Evolutionary conservation across 23 red algal species (phyloP).

Genomic region (Gracilaria vermiculophylla): DNA sequence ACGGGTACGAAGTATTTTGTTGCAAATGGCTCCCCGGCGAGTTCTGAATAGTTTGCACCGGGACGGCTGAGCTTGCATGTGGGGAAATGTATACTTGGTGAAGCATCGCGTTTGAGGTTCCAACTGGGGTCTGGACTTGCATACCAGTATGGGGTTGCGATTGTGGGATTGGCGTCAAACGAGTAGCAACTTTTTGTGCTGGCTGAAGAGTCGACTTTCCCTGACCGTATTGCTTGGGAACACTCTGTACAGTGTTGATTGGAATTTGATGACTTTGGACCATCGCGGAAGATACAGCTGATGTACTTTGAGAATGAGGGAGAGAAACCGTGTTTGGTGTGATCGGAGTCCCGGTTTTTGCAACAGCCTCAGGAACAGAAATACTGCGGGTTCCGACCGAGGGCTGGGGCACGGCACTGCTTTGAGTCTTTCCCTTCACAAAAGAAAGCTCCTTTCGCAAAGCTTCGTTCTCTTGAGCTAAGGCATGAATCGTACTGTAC

Average conservation of each 20-base stretch:
- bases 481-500: constrained; percentile 44
- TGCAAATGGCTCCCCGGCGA: neutral
- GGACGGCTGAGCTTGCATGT: neutral
- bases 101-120: neutral
- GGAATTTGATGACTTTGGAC: neutral
- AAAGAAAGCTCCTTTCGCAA: constrained; percentile 15
- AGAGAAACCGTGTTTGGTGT: neutral
- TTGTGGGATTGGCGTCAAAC: neutral
- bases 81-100: neutral
- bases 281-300: neutral
- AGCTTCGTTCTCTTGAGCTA: constrained; percentile 54
- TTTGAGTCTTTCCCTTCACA: neutral
- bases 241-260: constrained; percentile 5
- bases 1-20: constrained; percentile 1
- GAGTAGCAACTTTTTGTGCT: neutral
- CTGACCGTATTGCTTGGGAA: neutral
- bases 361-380: constrained; percentile 6
- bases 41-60: neutral
- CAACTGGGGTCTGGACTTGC: neutral
- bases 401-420: neutral
- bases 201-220: neutral
- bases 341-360: neutral
- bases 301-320: neutral
- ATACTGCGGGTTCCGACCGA: neutral
- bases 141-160: neutral